Percentiles rank a stretch among this genome's conserved stretches.
Conservation (phyloP, 805 yeast species). For the Barnettozyma californica region DNA sequence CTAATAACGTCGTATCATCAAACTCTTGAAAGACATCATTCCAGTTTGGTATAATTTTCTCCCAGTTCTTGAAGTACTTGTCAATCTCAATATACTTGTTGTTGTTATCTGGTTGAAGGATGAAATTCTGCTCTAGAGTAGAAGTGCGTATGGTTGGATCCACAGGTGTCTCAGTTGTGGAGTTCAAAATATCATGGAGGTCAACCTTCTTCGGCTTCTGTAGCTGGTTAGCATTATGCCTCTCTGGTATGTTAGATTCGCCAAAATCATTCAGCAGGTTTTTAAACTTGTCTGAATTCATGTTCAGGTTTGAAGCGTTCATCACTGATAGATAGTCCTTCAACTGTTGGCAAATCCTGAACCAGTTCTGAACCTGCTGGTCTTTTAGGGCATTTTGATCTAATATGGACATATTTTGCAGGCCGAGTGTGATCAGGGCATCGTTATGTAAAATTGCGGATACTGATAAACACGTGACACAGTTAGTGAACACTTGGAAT, state of each 20-base stretch:
- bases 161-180: background rate
- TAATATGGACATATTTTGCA: conserved; percentile 23
- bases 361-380: conserved; percentile 31
- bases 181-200: conserved; percentile 13
- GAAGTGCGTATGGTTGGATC: background rate
- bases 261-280: conserved; percentile 29
- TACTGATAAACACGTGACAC: conserved; percentile 31
- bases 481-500: conserved; percentile 32
- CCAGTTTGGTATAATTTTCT: conserved; percentile 16
- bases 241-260: conserved; percentile 26
- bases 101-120: background rate
- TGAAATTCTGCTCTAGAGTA: background rate
- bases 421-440: conserved; percentile 22
- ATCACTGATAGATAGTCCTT: conserved; percentile 21
- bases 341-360: conserved; percentile 24
- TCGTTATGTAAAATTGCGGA: conserved; percentile 26
- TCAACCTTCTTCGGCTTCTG: conserved; percentile 10
- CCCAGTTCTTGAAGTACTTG: conserved; percentile 14
- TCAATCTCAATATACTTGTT: conserved; percentile 10
- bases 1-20: conserved; percentile 1
- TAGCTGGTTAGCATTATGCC: conserved; percentile 11
- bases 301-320: background rate
- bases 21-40: conserved; percentile 15
- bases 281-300: conserved; percentile 20
- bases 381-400: conserved; percentile 27